Conservation (phyloP, 176 grass and related monocot species). For the Stipa capillata region DNA sequence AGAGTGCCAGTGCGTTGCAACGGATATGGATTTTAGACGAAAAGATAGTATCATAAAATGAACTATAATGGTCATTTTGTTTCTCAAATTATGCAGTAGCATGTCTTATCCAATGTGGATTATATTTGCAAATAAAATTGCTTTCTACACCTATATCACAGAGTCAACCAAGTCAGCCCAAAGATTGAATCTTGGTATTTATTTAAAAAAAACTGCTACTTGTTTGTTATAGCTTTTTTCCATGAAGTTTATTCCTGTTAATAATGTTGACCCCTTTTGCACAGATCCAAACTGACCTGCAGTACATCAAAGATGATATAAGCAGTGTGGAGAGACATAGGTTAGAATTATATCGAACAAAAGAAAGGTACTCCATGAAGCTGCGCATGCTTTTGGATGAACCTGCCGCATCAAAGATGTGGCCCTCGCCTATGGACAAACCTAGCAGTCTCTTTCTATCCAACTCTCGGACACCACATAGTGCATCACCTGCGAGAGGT, state of each 20-base stretch:
- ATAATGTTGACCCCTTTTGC: background rate
- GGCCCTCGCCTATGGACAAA: constrained; percentile 57
- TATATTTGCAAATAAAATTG: too few species aligned
- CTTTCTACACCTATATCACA: too few species aligned
- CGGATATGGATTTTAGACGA: too few species aligned
- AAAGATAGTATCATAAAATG: too few species aligned
- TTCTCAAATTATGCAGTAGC: too few species aligned
- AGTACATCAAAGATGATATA: constrained; percentile 99
- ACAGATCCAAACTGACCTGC: constrained; percentile 97
- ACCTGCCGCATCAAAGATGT: constrained; percentile 54
- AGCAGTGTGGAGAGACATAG: constrained; percentile 72
- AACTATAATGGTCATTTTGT: too few species aligned
- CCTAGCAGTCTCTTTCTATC: constrained; percentile 43
- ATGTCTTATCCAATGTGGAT: too few species aligned
- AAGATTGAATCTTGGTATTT: background rate
- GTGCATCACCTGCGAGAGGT: constrained; percentile 28
- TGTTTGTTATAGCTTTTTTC: background rate
- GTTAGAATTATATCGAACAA: constrained; percentile 74
- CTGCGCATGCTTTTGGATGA: constrained; percentile 91
- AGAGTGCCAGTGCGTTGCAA: too few species aligned
- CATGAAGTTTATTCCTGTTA: background rate
- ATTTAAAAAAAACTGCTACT: background rate
- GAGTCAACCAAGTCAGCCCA: too few species aligned
- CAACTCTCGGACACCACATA: constrained; percentile 47
- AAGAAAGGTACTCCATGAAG: constrained; percentile 95